phyloP scores from a whole-genome alignment of 2,329 filamentous ascomycete genomes.

The Polychaeton citri region DNA sequence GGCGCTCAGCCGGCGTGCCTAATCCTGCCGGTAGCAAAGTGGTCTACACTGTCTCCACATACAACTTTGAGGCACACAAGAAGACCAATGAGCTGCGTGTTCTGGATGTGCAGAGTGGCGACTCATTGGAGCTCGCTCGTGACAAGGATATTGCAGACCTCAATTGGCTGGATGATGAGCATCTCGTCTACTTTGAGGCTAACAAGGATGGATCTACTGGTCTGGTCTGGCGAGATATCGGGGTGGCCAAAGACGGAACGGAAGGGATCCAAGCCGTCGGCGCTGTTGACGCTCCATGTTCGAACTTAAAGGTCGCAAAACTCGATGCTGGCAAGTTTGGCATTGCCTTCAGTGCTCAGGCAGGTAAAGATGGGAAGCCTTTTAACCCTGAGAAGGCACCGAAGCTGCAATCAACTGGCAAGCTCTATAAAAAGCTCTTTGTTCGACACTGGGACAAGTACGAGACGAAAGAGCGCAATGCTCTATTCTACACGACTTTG shows the following conservation, averaged over 20 bases:
- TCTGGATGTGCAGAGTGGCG: conserved; percentile 54
- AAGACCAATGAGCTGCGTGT: conserved; percentile 57
- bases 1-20: conserved; percentile 56
- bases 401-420: conserved; percentile 33
- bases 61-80: conserved; percentile 64
- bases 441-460: conserved; percentile 43
- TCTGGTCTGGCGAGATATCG: conserved; percentile 1
- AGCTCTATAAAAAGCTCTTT: conserved; percentile 37
- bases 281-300: conserved; percentile 31
- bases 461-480: conserved; percentile 53
- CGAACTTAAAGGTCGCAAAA: conserved; percentile 34
- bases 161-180: conserved; percentile 60
- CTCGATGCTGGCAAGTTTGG: conserved; percentile 25
- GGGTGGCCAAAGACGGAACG: not conserved
- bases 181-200: conserved; percentile 41
- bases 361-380: conserved; percentile 55
- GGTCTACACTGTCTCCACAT: conserved; percentile 58
- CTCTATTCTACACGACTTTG: conserved; percentile 60
- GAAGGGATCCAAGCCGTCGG: conserved; percentile 17
- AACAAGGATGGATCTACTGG: conserved; percentile 27
- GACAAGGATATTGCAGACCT: conserved; percentile 55
- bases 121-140: conserved; percentile 52
- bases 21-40: conserved; percentile 52
- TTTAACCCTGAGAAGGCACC: conserved; percentile 37
- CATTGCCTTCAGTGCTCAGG: conserved; percentile 43